A percentile compares a stretch with the other conserved stretches of the same genome.
Evolutionary conservation across 2,329 filamentous ascomycete genomes (phyloP).

Genomic region (Beauveria pseudobassiana): DNA sequence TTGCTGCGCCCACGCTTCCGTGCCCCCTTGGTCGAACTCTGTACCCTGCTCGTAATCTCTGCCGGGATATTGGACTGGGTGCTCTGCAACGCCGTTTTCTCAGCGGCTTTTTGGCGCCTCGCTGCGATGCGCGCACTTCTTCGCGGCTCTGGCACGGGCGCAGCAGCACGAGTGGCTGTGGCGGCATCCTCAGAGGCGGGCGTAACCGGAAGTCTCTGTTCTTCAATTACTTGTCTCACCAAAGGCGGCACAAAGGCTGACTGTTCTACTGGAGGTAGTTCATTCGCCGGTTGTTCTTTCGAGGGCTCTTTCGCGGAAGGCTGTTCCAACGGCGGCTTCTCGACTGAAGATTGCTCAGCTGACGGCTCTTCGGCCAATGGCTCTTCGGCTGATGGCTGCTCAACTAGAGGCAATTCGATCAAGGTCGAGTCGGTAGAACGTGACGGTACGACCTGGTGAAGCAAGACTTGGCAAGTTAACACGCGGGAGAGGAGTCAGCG

Average conservation of each 20-base stretch:
- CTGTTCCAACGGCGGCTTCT: no score
- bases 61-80: neutral
- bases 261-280: neutral
- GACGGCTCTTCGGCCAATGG: neutral
- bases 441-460: no score
- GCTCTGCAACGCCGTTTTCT: neutral
- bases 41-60: neutral
- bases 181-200: neutral
- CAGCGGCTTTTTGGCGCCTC: neutral
- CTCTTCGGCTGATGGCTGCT: neutral
- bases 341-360: neutral
- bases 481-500: neutral
- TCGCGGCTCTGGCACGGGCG: neutral
- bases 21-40: neutral
- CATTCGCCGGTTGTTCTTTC: neutral
- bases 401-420: no score
- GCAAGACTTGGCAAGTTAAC: no score
- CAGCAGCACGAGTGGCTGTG: neutral
- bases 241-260: no score
- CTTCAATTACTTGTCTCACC: neutral
- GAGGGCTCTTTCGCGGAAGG: no score
- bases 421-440: neutral
- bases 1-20: neutral
- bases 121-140: neutral
- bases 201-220: neutral